Percentiles rank a stretch among this genome's conserved stretches.
phyloP scores from a whole-genome alignment of 2,329 filamentous ascomycete species.

The Tolypocladium inflatum region DNA sequence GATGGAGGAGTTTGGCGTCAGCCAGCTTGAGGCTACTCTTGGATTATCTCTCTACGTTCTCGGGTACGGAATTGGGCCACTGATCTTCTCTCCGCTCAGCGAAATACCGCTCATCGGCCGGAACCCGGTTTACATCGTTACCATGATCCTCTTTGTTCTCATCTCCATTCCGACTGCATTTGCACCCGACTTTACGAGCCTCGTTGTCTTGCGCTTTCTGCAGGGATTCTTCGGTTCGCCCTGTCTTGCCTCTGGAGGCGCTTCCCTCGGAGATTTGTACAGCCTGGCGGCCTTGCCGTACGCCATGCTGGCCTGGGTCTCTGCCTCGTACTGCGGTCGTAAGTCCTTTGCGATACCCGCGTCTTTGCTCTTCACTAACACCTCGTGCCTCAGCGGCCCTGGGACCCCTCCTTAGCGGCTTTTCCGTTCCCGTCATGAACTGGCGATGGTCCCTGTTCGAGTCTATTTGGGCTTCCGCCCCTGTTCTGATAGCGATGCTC shows the following conservation, averaged over 20 bases:
- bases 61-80: constrained; percentile 53
- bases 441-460: constrained; percentile 59
- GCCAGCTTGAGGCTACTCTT: constrained; percentile 40
- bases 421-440: constrained; percentile 42
- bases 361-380: background rate
- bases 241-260: constrained; percentile 50
- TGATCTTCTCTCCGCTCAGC: constrained; percentile 56
- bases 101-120: constrained; percentile 60
- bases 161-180: constrained; percentile 55
- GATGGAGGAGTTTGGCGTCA: constrained; percentile 42
- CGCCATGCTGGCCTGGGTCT: constrained; percentile 49
- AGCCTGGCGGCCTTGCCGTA: constrained; percentile 46
- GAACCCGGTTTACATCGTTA: constrained; percentile 58
- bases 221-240: constrained; percentile 59
- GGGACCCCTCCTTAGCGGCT: constrained; percentile 52
- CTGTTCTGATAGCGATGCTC: constrained; percentile 51
- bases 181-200: constrained; percentile 50
- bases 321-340: constrained; percentile 38
- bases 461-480: constrained; percentile 52
- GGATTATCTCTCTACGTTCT: constrained; percentile 55
- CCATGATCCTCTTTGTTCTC: constrained; percentile 60
- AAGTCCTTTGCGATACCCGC: constrained; percentile 7
- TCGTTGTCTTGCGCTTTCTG: constrained; percentile 55
- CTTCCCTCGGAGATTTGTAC: constrained; percentile 43
- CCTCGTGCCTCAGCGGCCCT: constrained; percentile 33